phyloP scores from a whole-genome alignment of 495 filamentous ascomycete species.

The Astrothelium macrocarpum region DNA sequence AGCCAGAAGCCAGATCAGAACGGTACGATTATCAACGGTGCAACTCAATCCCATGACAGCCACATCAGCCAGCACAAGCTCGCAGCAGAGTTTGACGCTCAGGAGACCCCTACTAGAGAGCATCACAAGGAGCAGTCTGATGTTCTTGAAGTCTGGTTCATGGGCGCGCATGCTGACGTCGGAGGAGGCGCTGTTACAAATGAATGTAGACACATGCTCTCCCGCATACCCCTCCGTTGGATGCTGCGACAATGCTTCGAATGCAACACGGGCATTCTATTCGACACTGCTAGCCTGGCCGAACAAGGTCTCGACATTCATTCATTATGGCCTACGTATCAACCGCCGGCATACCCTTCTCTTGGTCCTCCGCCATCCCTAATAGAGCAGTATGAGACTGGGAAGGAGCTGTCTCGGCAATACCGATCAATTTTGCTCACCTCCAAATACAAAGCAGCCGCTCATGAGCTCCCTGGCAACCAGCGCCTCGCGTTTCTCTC shows the following conservation, averaged over 20 bases:
- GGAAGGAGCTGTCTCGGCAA: conserved; percentile 11
- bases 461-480: background rate
- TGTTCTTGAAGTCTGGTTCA: conserved; percentile 34
- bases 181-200: conserved; percentile 30
- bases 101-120: conserved; percentile 10
- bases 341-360: conserved; percentile 13
- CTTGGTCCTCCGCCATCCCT: conserved; percentile 21
- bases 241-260: conserved; percentile 36
- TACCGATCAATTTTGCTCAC: conserved; percentile 14
- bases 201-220: conserved; percentile 39
- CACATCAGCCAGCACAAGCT: conserved; percentile 10
- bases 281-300: conserved; percentile 24
- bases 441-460: conserved; percentile 4
- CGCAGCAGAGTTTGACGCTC: conserved; percentile 20
- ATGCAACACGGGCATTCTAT: conserved; percentile 34
- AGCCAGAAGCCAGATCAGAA: no score
- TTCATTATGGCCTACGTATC: conserved; percentile 27
- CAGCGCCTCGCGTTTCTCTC: conserved; percentile 21
- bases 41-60: no score
- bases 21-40: background rate
- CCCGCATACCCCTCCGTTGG: conserved; percentile 35
- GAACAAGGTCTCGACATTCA: conserved; percentile 30
- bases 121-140: conserved; percentile 22
- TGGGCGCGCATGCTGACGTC: conserved; percentile 30
- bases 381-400: conserved; percentile 23